Evolutionary conservation across 768 basidiomycete species (phyloP).

Genomic region (Xerocomus spinulosus): DNA sequence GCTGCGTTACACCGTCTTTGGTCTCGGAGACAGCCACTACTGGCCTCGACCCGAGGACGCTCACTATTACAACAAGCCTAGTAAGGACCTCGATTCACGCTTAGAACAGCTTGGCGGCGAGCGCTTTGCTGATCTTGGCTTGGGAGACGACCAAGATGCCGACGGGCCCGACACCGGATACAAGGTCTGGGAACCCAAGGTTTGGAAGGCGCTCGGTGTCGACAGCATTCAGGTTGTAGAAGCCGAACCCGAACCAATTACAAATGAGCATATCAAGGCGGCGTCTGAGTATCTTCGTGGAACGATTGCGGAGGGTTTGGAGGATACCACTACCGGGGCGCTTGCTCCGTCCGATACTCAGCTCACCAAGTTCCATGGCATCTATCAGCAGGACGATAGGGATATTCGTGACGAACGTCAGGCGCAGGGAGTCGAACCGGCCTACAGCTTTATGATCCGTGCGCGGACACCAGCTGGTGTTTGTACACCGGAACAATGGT

Average conservation of each 20-base stretch:
- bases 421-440: conserved; percentile 88
- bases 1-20: conserved; percentile 82
- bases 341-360: conserved; percentile 88
- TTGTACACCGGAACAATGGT: conserved; percentile 88
- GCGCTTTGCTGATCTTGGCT: conserved; percentile 68
- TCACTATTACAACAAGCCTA: conserved; percentile 97
- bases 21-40: conserved; percentile 97
- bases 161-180: conserved; percentile 96
- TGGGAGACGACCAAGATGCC: conserved; percentile 96
- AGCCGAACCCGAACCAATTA: conserved; percentile 93
- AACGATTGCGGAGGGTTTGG: conserved; percentile 88
- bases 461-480: conserved; percentile 96
- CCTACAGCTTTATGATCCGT: conserved; percentile 98
- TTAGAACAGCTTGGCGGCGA: conserved; percentile 77
- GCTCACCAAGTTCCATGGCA: conserved; percentile 96
- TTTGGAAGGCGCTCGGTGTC: conserved; percentile 95
- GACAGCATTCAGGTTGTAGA: conserved; percentile 84
- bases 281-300: conserved; percentile 91
- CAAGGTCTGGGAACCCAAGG: conserved; percentile 86
- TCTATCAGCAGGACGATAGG: conserved; percentile 96
- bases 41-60: conserved; percentile 97
- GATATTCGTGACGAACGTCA: conserved; percentile 97
- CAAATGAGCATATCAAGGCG: conserved; percentile 99
- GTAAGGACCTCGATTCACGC: conserved; percentile 82
- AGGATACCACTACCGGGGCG: conserved; percentile 84